These are phyloP conservation scores for Globisporangium uncinulatum DNA, from an alignment of 352 stramenopile genomes.

Conservation along the genomic window DNA sequence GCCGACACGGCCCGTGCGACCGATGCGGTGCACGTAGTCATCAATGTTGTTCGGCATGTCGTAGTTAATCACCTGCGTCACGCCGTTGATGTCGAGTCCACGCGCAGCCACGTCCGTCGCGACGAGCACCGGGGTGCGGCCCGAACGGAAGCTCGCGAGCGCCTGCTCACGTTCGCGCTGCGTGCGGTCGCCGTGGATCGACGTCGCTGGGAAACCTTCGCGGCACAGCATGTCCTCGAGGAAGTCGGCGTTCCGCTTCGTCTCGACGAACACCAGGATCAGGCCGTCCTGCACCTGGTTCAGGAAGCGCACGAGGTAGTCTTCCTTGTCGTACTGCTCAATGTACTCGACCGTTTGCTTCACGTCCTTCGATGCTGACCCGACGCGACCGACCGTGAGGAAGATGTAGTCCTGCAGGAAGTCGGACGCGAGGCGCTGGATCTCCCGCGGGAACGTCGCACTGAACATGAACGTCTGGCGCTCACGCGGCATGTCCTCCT, in stretches of 20 bases:
- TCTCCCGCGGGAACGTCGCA: slow-evolving; percentile 98
- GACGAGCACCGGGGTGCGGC: slow-evolving; percentile 83
- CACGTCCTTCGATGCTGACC: slow-evolving; percentile 96
- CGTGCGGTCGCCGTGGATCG: slow-evolving; percentile 98
- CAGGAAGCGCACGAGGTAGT: slow-evolving; percentile 95
- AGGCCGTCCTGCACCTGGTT: slow-evolving; percentile 88
- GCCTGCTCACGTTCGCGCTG: slow-evolving; percentile 97
- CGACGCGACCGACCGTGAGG: slow-evolving; percentile 97
- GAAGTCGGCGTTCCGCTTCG: slow-evolving; percentile 96
- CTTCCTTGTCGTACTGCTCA: slow-evolving; percentile 95
- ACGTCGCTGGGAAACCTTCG: slow-evolving; percentile 98
- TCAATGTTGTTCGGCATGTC: slow-evolving; percentile 98
- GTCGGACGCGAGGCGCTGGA: slow-evolving; percentile 94
- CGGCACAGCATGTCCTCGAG: slow-evolving; percentile 98
- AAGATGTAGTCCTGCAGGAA: slow-evolving; percentile 99
- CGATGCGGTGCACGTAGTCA: slow-evolving; percentile 99
- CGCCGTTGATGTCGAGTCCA: slow-evolving; percentile 95
- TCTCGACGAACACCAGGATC: slow-evolving; percentile 98
- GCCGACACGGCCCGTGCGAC: slow-evolving; percentile 95
- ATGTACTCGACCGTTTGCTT: slow-evolving; percentile 98
- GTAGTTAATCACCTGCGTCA: slow-evolving; percentile 99
- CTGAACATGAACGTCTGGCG: slow-evolving; percentile 99
- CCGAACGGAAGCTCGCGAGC: slow-evolving; percentile 97
- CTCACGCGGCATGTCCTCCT: slow-evolving; percentile 96
- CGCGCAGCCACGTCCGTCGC: slow-evolving; percentile 88